Conservation (phyloP, 2,329 filamentous ascomycete species). For the Malbranchea cinnamomea region DNA sequence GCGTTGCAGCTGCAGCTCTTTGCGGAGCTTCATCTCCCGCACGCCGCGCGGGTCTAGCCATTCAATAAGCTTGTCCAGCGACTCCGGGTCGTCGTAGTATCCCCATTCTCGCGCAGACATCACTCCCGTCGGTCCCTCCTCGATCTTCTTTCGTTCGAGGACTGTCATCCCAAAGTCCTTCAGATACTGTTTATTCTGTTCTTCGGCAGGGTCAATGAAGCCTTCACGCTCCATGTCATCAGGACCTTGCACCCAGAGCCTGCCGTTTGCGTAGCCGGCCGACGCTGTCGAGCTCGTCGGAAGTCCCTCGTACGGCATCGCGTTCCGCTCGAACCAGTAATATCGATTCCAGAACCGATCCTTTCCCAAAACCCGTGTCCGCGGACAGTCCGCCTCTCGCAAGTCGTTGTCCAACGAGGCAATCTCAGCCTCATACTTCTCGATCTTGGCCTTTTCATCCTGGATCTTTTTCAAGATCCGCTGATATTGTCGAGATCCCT, state of each 20-base stretch:
- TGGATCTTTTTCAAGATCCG: conserved; percentile 80
- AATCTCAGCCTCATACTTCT: conserved; percentile 73
- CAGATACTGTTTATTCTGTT: conserved; percentile 61
- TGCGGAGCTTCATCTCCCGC: conserved; percentile 74
- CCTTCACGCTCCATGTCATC: conserved; percentile 75
- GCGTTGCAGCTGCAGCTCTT: conserved; percentile 65
- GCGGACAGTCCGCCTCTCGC: conserved; percentile 82
- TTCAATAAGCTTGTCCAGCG: conserved; percentile 61
- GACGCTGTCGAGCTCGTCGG: conserved; percentile 75
- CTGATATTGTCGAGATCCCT: conserved; percentile 77
- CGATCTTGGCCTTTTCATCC: conserved; percentile 67
- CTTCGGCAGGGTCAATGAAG: conserved; percentile 63
- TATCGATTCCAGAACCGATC: conserved; percentile 98
- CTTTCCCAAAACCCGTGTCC: conserved; percentile 77
- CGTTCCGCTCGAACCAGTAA: conserved; percentile 98
- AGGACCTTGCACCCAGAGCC: conserved; percentile 91
- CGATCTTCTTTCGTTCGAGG: conserved; percentile 65
- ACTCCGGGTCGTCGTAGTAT: conserved; percentile 68
- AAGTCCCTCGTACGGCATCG: conserved; percentile 86
- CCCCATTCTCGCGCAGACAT: conserved; percentile 72
- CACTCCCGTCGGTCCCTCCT: conserved; percentile 55
- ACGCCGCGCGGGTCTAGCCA: conserved; percentile 82
- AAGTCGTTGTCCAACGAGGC: conserved; percentile 77
- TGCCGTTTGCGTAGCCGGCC: conserved; percentile 83
- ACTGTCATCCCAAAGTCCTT: conserved; percentile 68